These are phyloP conservation scores for Persicaria maculosa DNA, from an alignment of 148 eudicot genomes.

Conservation along the genomic window DNA sequence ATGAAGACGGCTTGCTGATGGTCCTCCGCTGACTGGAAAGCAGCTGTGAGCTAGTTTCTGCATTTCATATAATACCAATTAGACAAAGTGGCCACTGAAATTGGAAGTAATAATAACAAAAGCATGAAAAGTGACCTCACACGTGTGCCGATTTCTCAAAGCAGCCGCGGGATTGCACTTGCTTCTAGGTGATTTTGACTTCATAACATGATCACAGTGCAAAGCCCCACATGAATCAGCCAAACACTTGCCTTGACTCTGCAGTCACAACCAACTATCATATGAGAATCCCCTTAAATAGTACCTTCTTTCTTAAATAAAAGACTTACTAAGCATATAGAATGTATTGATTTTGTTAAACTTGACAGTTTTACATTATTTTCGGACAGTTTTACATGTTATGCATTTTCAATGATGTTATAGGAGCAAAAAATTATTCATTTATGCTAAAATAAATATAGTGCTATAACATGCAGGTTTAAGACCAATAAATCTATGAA, in stretches of 20 bases:
- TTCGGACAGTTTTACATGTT: not conserved
- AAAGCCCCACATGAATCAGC: slow-evolving; percentile 88
- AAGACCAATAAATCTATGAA: not conserved
- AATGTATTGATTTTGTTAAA: not conserved
- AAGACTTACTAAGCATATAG: not conserved
- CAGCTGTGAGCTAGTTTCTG: slow-evolving; percentile 84
- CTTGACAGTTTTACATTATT: not conserved
- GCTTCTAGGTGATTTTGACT: slow-evolving; percentile 35
- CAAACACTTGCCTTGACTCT: slow-evolving; percentile 83
- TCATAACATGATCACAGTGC: slow-evolving; percentile 73
- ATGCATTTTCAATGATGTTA: not conserved
- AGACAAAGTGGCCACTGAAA: not conserved
- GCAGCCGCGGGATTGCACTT: slow-evolving; percentile 94
- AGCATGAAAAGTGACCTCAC: slow-evolving; percentile 59
- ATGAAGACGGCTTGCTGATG: slow-evolving; percentile 82
- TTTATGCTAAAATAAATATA: not conserved
- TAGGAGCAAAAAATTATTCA: not conserved
- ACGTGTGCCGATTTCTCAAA: slow-evolving; percentile 66
- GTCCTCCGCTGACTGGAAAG: slow-evolving; percentile 64
- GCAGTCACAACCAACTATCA: slow-evolving; percentile 15
- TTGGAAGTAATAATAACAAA: not conserved
- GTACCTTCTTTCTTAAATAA: not conserved
- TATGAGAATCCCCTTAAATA: not conserved
- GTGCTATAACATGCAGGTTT: not conserved
- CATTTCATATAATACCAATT: slow-evolving; percentile 16